Percentiles rank a stretch among this genome's conserved stretches.
phyloP scores from a whole-genome alignment of 1,284 basidiomycete genomes.

The Kalmanozyma brasiliensis region DNA sequence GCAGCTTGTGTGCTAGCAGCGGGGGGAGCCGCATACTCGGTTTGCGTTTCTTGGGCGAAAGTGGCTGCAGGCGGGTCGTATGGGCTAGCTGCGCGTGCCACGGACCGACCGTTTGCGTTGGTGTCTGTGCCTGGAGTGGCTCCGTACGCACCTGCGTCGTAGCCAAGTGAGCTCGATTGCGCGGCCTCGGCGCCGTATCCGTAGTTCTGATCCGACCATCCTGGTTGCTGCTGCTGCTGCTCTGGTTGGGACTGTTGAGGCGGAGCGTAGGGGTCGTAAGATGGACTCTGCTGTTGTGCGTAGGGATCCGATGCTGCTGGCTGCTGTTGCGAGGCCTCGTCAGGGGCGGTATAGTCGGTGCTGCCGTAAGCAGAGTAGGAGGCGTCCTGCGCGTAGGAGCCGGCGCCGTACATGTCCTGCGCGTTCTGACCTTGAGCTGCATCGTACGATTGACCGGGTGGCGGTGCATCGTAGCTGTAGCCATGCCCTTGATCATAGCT shows the following conservation, averaged over 20 bases:
- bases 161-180: conserved; percentile 5
- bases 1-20: conserved; percentile 4
- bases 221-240: conserved; percentile 6
- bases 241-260: conserved; percentile 14
- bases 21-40: conserved; percentile 14
- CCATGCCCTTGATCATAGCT: conserved; percentile 13
- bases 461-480: conserved; percentile 13
- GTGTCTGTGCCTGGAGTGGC: background rate
- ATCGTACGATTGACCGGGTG: background rate
- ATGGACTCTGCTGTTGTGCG: conserved; percentile 2
- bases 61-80: conserved; percentile 29
- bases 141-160: conserved; percentile 8
- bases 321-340: conserved; percentile 5
- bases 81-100: conserved; percentile 27
- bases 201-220: conserved; percentile 16
- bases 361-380: conserved; percentile 13
- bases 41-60: conserved; percentile 1
- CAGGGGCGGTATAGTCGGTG: conserved; percentile 6
- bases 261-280: conserved; percentile 16
- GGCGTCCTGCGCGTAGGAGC: background rate
- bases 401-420: conserved; percentile 12
- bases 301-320: background rate
- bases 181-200: conserved; percentile 3
- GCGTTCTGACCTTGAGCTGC: background rate
- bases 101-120: background rate